Conservation (phyloP, 495 filamentous ascomycete species). For the Podospora appendiculata region DNA sequence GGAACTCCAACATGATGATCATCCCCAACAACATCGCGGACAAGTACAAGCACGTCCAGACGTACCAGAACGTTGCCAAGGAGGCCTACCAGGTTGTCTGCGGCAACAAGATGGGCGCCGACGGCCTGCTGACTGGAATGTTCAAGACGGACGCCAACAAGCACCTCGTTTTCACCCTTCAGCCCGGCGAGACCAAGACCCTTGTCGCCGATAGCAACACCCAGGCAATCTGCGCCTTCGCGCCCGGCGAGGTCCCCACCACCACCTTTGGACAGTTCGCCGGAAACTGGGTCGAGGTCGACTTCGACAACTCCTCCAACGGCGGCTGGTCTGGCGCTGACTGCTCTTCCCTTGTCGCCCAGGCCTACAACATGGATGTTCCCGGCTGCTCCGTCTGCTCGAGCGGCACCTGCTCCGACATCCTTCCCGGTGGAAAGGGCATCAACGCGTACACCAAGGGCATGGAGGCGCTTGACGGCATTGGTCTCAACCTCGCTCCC, state of each 20-base stretch:
- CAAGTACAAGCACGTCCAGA: conserved; percentile 28
- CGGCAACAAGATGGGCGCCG: conserved; percentile 31
- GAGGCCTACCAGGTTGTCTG: conserved; percentile 21
- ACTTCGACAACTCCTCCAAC: conserved; percentile 27
- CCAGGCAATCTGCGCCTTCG: conserved; percentile 26
- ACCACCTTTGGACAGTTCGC: conserved; percentile 21
- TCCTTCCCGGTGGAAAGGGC: conserved; percentile 22
- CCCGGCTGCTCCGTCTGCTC: conserved; percentile 27
- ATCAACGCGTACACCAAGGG: conserved; percentile 29
- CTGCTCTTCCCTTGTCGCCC: conserved; percentile 27
- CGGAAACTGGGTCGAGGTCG: conserved; percentile 30
- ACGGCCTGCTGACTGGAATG: conserved; percentile 21
- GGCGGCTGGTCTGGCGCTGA: conserved; percentile 30
- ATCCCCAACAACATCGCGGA: conserved; percentile 25
- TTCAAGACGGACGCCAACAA: conserved; percentile 17
- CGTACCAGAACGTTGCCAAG: conserved; percentile 23
- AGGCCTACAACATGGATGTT: conserved; percentile 20
- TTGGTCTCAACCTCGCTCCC: conserved; percentile 25
- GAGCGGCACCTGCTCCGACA: conserved; percentile 23
- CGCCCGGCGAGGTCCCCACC: conserved; percentile 11
- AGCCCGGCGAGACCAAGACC: conserved; percentile 26
- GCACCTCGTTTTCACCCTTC: conserved; percentile 22
- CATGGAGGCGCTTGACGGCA: conserved; percentile 25
- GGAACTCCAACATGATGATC: conserved; percentile 31
- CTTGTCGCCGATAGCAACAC: conserved; percentile 25